Percentiles rank a stretch among this genome's conserved stretches.
These are phyloP conservation scores for Colletotrichum sp. DNA, from an alignment of 2,329 filamentous ascomycete genomes.

Conservation along the genomic window DNA sequence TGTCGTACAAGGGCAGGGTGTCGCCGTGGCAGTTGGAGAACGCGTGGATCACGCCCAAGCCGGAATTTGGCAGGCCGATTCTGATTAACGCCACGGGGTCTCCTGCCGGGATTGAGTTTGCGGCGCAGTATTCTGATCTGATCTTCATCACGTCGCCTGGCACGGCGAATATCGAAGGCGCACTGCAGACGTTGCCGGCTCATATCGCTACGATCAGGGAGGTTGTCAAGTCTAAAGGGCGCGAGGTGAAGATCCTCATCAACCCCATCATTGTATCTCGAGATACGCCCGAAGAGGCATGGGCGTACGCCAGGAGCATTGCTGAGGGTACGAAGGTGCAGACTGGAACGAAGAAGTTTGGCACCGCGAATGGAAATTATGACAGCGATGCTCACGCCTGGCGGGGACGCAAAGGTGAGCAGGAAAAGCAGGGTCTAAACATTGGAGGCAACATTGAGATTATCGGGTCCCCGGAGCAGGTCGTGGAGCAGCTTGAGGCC, in stretches of 20 bases:
- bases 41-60: neutral
- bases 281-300: neutral
- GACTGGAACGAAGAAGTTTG: neutral
- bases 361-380: neutral
- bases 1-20: slow-evolving; percentile 37
- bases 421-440: neutral
- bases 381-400: neutral
- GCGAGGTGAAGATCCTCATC: neutral
- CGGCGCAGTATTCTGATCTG: neutral
- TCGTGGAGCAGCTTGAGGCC: neutral
- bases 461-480: neutral
- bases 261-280: neutral
- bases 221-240: neutral
- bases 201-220: neutral
- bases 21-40: neutral
- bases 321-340: neutral
- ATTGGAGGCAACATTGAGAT: neutral
- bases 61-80: neutral
- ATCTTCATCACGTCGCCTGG: neutral
- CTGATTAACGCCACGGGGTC: neutral
- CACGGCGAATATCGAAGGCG: neutral
- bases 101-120: neutral
- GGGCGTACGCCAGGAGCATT: neutral
- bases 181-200: neutral
- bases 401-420: neutral